These are phyloP conservation scores for Apiotrichum veenhuisii DNA, from an alignment of 1,284 basidiomycete species.

Conservation along the genomic window DNA sequence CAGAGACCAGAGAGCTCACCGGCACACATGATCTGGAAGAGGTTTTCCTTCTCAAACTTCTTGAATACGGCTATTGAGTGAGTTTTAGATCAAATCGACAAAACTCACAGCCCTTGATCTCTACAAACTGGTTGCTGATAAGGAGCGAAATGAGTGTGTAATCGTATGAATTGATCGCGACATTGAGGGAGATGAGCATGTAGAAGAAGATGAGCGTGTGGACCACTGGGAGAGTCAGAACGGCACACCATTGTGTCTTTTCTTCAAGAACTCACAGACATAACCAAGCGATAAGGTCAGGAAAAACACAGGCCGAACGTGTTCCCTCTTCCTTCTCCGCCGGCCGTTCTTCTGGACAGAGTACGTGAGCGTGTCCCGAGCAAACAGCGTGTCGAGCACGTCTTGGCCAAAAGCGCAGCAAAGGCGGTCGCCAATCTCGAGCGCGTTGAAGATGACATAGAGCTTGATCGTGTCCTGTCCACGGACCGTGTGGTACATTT, in stretches of 20 bases:
- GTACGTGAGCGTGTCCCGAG: conserved; percentile 63
- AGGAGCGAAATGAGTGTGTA: conserved; percentile 90
- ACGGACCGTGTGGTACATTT: conserved; percentile 98
- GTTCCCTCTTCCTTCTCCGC: conserved; percentile 42
- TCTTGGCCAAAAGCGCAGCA: conserved; percentile 98
- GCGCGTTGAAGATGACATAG: conserved; percentile 97
- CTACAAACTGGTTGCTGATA: conserved; percentile 97
- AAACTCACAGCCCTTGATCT: conserved; percentile 84
- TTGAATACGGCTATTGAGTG: conserved; percentile 73
- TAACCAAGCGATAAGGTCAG: conserved; percentile 81
- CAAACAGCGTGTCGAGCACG: conserved; percentile 93
- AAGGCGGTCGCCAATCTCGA: conserved; percentile 94
- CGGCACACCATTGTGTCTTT: too few relatives aligned
- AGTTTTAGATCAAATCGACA: conserved; percentile 5
- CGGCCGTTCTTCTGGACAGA: conserved; percentile 22
- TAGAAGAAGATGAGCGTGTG: conserved; percentile 97
- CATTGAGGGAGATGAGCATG: conserved; percentile 91
- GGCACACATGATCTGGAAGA: conserved; percentile 99
- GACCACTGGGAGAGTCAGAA: conserved; percentile 57
- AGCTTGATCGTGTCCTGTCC: conserved; percentile 98
- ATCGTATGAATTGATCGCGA: conserved; percentile 98
- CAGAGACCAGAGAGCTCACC: conserved; percentile 53
- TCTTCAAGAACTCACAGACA: conserved; percentile 59
- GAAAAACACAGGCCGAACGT: conserved; percentile 70
- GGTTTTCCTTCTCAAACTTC: conserved; percentile 97